Conservation (phyloP, 2,329 filamentous ascomycete species). For the Oidium heveae region DNA sequence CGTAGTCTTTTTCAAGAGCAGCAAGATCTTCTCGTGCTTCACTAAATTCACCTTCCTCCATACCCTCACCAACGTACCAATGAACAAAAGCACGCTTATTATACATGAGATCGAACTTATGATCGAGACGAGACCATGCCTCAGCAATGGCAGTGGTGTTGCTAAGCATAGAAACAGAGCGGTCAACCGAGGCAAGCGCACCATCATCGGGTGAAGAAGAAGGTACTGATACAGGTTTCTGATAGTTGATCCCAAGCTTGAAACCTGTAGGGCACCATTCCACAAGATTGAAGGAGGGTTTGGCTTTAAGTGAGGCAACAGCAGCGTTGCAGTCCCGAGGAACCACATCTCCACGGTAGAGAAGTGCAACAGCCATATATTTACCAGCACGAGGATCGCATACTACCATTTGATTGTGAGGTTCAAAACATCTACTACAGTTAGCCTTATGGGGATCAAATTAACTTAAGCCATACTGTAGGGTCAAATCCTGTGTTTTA, state of each 20-base stretch:
- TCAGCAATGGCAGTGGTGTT: conserved; percentile 98
- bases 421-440: conserved; percentile 28
- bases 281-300: conserved; percentile 37
- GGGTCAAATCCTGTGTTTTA: conserved; percentile 37
- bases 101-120: conserved; percentile 99
- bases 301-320: conserved; percentile 35
- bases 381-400: conserved; percentile 41
- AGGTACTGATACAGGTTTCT: conserved; percentile 28
- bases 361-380: conserved; percentile 41
- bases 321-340: conserved; percentile 34
- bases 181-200: conserved; percentile 27
- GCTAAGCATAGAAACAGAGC: conserved; percentile 53
- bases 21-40: conserved; percentile 97
- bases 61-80: conserved; percentile 99
- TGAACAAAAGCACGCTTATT: conserved; percentile 99
- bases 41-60: conserved; percentile 99
- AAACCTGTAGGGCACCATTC: conserved; percentile 47
- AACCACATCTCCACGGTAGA: conserved; percentile 41
- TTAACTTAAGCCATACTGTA: conserved; percentile 23
- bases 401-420: conserved; percentile 45
- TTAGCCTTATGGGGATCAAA: conserved; percentile 3
- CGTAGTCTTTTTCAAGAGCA: conserved; percentile 93
- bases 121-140: conserved; percentile 85
- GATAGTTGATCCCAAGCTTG: conserved; percentile 43
- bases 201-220: conserved; percentile 17